Base-by-base conservation (phyloP, 2,329 filamentous ascomycete genomes). In the Colletotrichum falcatum region DNA sequence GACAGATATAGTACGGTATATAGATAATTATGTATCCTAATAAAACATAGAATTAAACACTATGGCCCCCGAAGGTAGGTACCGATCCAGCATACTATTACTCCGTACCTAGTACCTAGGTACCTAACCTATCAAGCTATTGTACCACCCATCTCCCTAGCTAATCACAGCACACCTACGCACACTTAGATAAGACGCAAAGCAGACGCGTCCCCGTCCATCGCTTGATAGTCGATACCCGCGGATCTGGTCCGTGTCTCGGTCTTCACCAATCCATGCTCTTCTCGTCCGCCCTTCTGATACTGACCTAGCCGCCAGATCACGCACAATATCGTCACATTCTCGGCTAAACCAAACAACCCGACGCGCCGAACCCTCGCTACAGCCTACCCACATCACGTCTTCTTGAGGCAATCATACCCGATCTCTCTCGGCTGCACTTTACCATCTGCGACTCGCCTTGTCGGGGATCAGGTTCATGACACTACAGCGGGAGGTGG, bases 201-300 rank as follows among this genome's bases (percentile, higher is more conserved):
- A 23, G 14, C 33, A 62, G 46, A 53, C 35, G 5, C 20, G 28
- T 26, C 58, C 42, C 35, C 30, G 26, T 33, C 46, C 18, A 35
- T n/a, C n/a, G 11, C 28, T 46, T 16, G 11, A 60, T 16, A 30
- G 20, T 46, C 20, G 11, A 60, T 16, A 30, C 42, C 30, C 30
- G 23, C 49, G 20, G 60, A 62, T 54, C 33, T 49, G 35, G 60
- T 54, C 48, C 26, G 48, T 39, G 60, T 54, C 60, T 62, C 18
- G 35, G 42, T n/a, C 30, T 59, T 37, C 26, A 48, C 48, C n/a
- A 7, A 7, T 44, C 26, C 33, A n/a, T 62, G 16, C 55, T 20
- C 33, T 56, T 28, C 65, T 65, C 54, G 44, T 65, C 66, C 53
- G 53, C 53, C 53, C 61, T 65, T 53, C 28, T 65, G 66, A 65